Evolutionary conservation across 2,329 filamentous ascomycete genomes (phyloP), one percentile per base, ranked within the genome.

Genomic region (Immersiporthe knoxdaviesiana): DNA sequence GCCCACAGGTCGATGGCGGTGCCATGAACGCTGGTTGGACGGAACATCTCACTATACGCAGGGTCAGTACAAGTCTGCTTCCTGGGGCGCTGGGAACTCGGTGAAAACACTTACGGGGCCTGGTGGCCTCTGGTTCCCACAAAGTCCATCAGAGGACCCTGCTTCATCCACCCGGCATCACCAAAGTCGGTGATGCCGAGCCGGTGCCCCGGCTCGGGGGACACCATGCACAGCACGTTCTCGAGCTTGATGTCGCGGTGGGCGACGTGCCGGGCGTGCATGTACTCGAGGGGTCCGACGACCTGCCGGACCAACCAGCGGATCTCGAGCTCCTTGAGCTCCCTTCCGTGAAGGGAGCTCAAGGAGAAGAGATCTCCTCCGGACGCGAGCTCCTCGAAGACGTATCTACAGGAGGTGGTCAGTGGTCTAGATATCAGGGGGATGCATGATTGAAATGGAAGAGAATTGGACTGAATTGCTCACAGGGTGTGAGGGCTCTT

Each of bases 161-260:
- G 77, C 56, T 76, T 77, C 11, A 80, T 76, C 14, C 83, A 78
- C 16, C 79, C 84, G 1, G 83, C 84, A 58, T 81, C 81, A 2
- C 85, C 85, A 78, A 88, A 84, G 70, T 88, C 85, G 0, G 84
- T 82, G 14, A 88, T 78, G 71, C 85, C 82, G 2, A 87, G 77
- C 11, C 85, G 79, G 64, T 83, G 81, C 2, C 77, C 76, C 14
- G 80, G 75, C 35, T 78, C 80, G 0, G 83, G 82, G 1, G 83
- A 84, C 18, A 80, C 80, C 0, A 81, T 81, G 67, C 86, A 78
- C 14, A 87, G 80, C 3, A 88, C 79, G 54, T 87, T 87, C 72
- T 87, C 84, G 0, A 82, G 84, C 70, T 88, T 87, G 39, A 87
- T 76, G 67, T 88, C 85, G 1, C 85, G 81, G 73, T 87, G 85